Conservation (phyloP, 169 alveolate genomes). For the Eimeria falciformis region DNA sequence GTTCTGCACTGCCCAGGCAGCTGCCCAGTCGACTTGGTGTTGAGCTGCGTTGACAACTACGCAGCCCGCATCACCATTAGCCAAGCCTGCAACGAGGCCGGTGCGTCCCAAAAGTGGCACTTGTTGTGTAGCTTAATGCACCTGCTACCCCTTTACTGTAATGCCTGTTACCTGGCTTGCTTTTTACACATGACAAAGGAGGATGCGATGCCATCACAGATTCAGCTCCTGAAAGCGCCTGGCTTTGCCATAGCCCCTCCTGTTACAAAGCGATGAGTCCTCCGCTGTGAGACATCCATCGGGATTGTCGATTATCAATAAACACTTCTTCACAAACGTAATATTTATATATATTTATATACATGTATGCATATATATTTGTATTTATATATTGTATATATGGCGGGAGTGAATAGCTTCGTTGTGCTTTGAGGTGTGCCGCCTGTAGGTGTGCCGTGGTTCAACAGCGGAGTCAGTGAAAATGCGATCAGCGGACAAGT, state of each 20-base stretch:
- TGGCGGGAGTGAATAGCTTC: not conserved
- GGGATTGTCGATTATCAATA: too few species aligned
- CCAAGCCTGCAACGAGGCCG: constrained; percentile 94
- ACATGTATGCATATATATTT: not conserved
- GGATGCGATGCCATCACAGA: too few species aligned
- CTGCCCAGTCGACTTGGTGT: constrained; percentile 88
- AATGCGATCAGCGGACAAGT: constrained; percentile 97
- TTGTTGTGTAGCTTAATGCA: not conserved
- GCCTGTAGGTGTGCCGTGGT: constrained; percentile 87
- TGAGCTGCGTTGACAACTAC: constrained; percentile 97
- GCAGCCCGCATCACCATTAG: constrained; percentile 97
- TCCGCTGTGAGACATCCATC: too few species aligned
- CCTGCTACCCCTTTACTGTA: not conserved
- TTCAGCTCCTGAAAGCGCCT: too few species aligned
- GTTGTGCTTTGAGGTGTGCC: not conserved
- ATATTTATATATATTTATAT: not conserved
- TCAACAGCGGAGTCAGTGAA: constrained; percentile 97
- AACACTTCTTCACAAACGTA: too few species aligned
- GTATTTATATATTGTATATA: not conserved
- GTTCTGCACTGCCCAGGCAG: constrained; percentile 32
- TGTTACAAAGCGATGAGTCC: too few species aligned
- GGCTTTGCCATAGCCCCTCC: too few species aligned
- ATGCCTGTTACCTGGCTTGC: too few species aligned
- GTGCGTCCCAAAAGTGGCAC: constrained; percentile 76
- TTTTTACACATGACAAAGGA: too few species aligned